Evolutionary conservation across 495 filamentous ascomycete species (phyloP), one percentile per base, ranked within the genome.

Genomic region (Wilcoxina mikolae): DNA sequence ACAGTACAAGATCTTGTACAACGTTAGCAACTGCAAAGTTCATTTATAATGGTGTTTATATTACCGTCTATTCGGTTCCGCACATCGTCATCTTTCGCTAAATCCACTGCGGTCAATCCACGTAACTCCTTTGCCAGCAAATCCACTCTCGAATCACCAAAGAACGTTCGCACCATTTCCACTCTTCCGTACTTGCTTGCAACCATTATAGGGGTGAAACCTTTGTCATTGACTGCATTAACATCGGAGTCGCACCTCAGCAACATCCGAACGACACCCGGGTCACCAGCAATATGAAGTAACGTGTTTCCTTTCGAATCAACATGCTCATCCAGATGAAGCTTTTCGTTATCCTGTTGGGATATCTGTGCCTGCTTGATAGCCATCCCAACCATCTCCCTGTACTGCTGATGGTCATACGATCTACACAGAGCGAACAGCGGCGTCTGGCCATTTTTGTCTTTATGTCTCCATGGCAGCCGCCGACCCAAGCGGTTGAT

Each of bases 111-210:
- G 24, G 90, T 95, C 62, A 99, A 72, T 1, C 93, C 93, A 50
- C 93, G 79, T 11, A 84, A 67, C 59, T 99, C 93, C 65, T 84
- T 87, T 24, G 87, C 79, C 29, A 80, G 77, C 1, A 87, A 70
- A 66, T 99, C 93, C 3, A 95, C 87, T 54, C 93, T 73, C 15
- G 85, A 75, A 66, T 96, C 93, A 45, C 78, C 75, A 64, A 94
- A 95, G 11, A 99, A 73, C 15, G 81, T 81, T 54, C 88, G 78
- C 4, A 99, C 90, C 74, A 89, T 83, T 57, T 95, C 91, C 17
- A 94, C 83, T 43, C 93, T 78, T 23, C 90, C 91, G 62, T 95
- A 99, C 69, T 99, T 99, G 73, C 88, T 95, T n/a, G 89, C 90
- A 53, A 96, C 85, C 93, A 99, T 99, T 49, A 99, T 71, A 0